Conservation (phyloP, 352 stramenopile species). For the Phytopythium vexans region DNA sequence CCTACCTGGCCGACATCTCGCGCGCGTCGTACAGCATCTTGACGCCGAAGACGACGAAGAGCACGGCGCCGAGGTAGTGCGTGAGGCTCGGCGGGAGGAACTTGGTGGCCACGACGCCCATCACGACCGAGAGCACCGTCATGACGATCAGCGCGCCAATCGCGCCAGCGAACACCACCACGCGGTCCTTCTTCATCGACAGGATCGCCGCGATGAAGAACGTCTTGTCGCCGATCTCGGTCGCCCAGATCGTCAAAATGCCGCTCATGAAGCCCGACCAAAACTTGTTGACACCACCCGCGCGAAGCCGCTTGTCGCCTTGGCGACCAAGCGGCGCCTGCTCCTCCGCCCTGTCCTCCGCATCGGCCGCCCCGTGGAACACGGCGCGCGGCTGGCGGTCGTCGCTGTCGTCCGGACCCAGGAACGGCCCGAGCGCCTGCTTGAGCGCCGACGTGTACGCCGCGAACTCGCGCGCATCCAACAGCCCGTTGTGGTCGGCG, state of each 20-base stretch:
- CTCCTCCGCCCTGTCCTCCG: conserved; percentile 11
- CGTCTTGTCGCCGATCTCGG: conserved; percentile 99
- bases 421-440: conserved; percentile 47
- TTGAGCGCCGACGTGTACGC: conserved; percentile 54
- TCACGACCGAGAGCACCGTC: conserved; percentile 97
- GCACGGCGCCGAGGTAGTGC: conserved; percentile 93
- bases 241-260: conserved; percentile 97
- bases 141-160: conserved; percentile 96
- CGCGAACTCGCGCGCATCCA: conserved; percentile 66
- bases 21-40: conserved; percentile 91
- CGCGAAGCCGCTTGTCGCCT: conserved; percentile 24
- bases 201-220: conserved; percentile 99
- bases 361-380: conserved; percentile 6
- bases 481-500: conserved; percentile 62
- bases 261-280: conserved; percentile 85
- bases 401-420: conserved; percentile 21
- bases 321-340: conserved; percentile 1
- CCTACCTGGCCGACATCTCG: conserved; percentile 78
- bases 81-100: conserved; percentile 94
- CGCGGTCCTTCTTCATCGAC: conserved; percentile 93
- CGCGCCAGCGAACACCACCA: conserved; percentile 95
- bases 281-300: conserved; percentile 64
- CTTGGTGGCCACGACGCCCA: conserved; percentile 94
- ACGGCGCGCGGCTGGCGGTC: conserved; percentile 9
- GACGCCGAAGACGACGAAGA: conserved; percentile 97